A percentile compares a stretch with the other conserved stretches of the same genome.
Evolutionary conservation across 306 rosid species (phyloP).

Genomic region (Vigna unguiculata): DNA sequence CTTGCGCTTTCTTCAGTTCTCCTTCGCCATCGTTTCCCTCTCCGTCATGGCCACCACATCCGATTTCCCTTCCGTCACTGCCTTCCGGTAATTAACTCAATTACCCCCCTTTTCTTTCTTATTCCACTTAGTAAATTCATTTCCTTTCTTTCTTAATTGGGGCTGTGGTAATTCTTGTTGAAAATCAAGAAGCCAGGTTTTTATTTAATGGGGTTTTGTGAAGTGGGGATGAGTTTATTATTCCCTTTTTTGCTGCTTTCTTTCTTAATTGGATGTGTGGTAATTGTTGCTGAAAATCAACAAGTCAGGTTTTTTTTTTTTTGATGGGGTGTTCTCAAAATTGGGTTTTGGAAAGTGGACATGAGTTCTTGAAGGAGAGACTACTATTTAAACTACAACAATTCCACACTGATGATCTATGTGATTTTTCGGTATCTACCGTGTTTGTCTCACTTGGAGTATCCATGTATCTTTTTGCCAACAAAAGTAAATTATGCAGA

Average conservation of each 20-base stretch:
- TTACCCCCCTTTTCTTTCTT: neutral
- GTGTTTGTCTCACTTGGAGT: neutral
- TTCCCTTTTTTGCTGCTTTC: neutral
- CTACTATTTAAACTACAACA: no score
- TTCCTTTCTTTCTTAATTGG: neutral
- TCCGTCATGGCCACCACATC: slow-evolving; percentile 57
- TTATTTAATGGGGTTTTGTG: neutral
- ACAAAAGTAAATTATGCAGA: neutral
- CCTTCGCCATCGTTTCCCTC: slow-evolving; percentile 50
- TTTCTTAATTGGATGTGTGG: neutral
- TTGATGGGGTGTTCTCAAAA: neutral
- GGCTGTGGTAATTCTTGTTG: neutral
- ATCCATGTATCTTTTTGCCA: neutral
- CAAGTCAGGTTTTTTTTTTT: neutral
- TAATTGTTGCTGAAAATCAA: neutral
- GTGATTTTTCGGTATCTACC: neutral
- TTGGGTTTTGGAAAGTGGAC: neutral
- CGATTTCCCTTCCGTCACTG: slow-evolving; percentile 62
- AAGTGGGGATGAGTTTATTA: no score
- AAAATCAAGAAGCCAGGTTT: neutral
- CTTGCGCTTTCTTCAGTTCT: slow-evolving; percentile 56
- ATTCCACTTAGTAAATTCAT: neutral
- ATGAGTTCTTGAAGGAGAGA: no score
- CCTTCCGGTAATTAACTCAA: slow-evolving; percentile 53
- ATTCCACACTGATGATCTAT: neutral